Evolutionary conservation across 192 early-diverging fungal species (phyloP).

Genomic region (Anaeromyces robustus): DNA sequence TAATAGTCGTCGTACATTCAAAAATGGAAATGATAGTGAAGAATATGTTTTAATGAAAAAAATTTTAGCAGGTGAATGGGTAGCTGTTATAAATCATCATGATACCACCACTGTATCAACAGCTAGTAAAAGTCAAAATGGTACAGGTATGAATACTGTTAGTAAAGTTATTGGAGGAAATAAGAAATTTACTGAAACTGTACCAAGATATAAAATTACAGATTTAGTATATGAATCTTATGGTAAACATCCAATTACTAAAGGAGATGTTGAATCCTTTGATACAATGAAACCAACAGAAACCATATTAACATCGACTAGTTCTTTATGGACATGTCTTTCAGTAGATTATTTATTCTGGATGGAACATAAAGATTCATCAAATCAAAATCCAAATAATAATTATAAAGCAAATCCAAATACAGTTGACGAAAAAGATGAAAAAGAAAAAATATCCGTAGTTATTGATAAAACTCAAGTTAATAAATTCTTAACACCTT

Average conservation of each 20-base stretch:
- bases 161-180: slow-evolving; percentile 4
- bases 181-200: not conserved
- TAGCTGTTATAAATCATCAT: not conserved
- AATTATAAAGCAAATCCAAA: not conserved
- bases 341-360: not conserved
- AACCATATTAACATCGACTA: slow-evolving; percentile 29
- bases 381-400: not conserved
- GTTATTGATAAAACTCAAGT: not conserved
- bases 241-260: slow-evolving; percentile 62
- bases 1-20: slow-evolving; percentile 20
- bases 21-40: slow-evolving; percentile 18
- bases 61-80: slow-evolving; percentile 15
- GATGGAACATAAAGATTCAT: not conserved
- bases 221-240: slow-evolving; percentile 40
- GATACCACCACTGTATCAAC: not conserved
- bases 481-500: not conserved
- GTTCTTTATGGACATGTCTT: not conserved
- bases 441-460: not conserved
- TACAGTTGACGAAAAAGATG: not conserved
- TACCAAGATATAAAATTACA: not conserved
- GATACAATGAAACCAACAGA: slow-evolving; percentile 34
- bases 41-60: slow-evolving; percentile 43
- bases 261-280: slow-evolving; percentile 44
- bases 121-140: slow-evolving; percentile 1
- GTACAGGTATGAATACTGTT: slow-evolving; percentile 3